Conservation (phyloP, 345 rosid species). For the Boechera divaricarpa region DNA sequence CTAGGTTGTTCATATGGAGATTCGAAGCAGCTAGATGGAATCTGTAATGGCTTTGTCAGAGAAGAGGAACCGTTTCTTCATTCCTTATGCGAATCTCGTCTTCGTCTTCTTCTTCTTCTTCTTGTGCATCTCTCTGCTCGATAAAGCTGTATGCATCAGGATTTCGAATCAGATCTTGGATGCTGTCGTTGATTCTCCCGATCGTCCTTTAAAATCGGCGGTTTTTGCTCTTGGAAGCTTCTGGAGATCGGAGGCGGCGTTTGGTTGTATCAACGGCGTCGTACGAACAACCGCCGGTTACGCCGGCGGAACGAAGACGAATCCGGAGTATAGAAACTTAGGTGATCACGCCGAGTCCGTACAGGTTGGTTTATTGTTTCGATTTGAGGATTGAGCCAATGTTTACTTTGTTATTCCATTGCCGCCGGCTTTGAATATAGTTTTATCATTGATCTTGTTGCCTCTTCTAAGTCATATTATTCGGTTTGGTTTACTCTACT, state of each 20-base stretch:
- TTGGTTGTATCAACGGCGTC: slow-evolving; percentile 87
- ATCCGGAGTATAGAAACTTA: slow-evolving; percentile 79
- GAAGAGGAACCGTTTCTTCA: slow-evolving; percentile 31
- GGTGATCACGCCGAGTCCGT: slow-evolving; percentile 91
- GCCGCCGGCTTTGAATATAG: neutral
- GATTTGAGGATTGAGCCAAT: neutral
- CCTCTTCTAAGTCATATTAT: neutral
- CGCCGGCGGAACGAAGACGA: slow-evolving; percentile 74
- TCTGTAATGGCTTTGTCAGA: slow-evolving; percentile 46
- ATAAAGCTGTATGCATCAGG: slow-evolving; percentile 58
- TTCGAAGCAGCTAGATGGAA: slow-evolving; percentile 6
- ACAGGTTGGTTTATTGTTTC: slow-evolving; percentile 53
- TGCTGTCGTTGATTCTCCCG: slow-evolving; percentile 44
- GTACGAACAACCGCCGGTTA: slow-evolving; percentile 76
- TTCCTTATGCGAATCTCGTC: slow-evolving; percentile 13
- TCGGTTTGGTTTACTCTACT: neutral
- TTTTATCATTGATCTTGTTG: slow-evolving; percentile 2
- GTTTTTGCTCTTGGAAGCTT: slow-evolving; percentile 92
- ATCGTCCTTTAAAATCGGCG: slow-evolving; percentile 57
- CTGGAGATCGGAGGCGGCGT: slow-evolving; percentile 95
- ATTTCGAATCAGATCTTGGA: slow-evolving; percentile 60
- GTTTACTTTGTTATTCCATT: slow-evolving; percentile 1
- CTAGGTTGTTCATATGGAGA: slow-evolving; percentile 26
- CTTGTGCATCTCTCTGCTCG: slow-evolving; percentile 40
- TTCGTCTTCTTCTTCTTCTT: slow-evolving; percentile 43